phyloP scores from a whole-genome alignment of 169 alveolate genomes.

The Plasmodium vivax region DNA sequence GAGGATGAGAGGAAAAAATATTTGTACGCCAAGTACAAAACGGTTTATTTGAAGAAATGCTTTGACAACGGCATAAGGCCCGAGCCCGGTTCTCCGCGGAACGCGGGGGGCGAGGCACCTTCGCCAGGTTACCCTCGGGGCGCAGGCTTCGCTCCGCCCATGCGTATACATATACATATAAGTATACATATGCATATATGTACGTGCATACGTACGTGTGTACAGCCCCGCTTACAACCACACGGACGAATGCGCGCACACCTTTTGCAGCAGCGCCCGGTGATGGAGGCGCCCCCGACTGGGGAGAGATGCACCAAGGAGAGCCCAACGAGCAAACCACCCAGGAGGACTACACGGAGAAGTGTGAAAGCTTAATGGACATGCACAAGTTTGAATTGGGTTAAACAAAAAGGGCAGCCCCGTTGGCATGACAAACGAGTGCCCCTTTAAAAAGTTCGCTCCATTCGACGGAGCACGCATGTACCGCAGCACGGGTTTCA shows the following conservation, averaged over 20 bases:
- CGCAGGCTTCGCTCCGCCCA: background rate
- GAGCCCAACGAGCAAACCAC: background rate
- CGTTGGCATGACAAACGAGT: background rate
- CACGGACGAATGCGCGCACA: background rate
- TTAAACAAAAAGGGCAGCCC: background rate
- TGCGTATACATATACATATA: no score
- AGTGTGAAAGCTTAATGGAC: background rate
- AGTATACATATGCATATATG: background rate
- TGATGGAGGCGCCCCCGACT: background rate
- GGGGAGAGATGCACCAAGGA: background rate
- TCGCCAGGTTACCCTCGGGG: constrained; percentile 24
- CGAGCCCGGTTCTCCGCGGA: constrained; percentile 49
- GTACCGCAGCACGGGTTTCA: background rate
- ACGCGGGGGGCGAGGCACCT: background rate
- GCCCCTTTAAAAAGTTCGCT: background rate
- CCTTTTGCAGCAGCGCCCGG: background rate
- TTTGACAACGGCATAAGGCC: constrained; percentile 67
- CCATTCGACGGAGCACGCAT: background rate
- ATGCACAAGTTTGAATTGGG: background rate
- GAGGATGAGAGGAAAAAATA: constrained; percentile 62
- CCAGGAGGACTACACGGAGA: background rate
- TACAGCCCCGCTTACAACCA: background rate
- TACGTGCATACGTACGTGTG: background rate
- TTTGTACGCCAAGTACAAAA: constrained; percentile 72
- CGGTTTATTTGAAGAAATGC: constrained; percentile 64